Conservation (phyloP, 305 asterid species). For the Fraxinus angustifolia region DNA sequence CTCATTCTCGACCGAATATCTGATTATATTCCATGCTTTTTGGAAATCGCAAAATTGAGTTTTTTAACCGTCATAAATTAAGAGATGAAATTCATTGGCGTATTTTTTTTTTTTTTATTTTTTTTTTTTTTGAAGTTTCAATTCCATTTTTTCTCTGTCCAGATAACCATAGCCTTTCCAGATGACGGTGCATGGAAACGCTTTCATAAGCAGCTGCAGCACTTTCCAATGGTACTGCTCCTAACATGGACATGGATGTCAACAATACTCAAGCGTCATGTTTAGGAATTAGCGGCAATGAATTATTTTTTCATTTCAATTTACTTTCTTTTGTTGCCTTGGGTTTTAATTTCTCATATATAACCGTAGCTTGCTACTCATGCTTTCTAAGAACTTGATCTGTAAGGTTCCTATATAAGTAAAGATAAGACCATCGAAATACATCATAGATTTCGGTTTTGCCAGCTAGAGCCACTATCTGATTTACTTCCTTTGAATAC, state of each 20-base stretch:
- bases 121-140: background rate
- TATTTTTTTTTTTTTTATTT: background rate
- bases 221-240: conserved; percentile 81
- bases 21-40: background rate
- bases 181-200: conserved; percentile 99
- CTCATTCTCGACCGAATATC: background rate
- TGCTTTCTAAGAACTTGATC: background rate
- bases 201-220: conserved; percentile 96
- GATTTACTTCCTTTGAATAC: background rate
- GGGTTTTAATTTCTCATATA: background rate
- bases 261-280: background rate
- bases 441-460: background rate
- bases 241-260: conserved; percentile 9
- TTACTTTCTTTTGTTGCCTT: background rate
- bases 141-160: conserved; percentile 19
- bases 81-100: background rate
- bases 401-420: background rate
- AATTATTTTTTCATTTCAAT: background rate
- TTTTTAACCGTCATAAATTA: background rate
- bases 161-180: conserved; percentile 96
- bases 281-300: background rate
- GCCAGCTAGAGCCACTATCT: background rate
- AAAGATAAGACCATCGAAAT: background rate
- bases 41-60: background rate
- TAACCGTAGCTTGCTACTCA: background rate